Percentiles rank a stretch among this genome's conserved stretches.
These are phyloP conservation scores for Penicillium sp. DNA, from an alignment of 2,329 filamentous ascomycete genomes.

Conservation along the genomic window DNA sequence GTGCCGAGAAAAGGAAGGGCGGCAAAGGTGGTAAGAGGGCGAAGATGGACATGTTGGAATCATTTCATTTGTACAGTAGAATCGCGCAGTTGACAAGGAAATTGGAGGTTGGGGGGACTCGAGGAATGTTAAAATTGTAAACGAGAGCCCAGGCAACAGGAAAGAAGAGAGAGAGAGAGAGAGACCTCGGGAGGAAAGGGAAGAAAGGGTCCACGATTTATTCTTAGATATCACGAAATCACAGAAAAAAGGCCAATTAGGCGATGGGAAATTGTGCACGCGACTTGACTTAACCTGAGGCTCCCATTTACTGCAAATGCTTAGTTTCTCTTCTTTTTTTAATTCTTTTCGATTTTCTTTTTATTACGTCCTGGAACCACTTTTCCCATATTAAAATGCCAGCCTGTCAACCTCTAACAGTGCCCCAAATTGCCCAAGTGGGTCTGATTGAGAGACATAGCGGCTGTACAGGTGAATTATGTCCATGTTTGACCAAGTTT, in stretches of 20 bases:
- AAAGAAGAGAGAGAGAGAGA: not conserved
- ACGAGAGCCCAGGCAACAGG: not conserved
- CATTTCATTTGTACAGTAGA: conserved; percentile 22
- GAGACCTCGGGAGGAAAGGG: not conserved
- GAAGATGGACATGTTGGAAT: conserved; percentile 23
- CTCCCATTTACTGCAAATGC: not conserved
- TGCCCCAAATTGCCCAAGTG: not conserved
- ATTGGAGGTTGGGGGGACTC: not conserved
- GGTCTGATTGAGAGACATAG: not conserved
- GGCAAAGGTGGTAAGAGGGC: conserved; percentile 21
- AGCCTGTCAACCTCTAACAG: not conserved
- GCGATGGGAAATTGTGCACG: conserved; percentile 9
- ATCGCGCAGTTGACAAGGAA: not conserved
- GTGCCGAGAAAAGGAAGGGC: conserved; percentile 31
- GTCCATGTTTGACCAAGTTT: not conserved
- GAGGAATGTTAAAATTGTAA: not conserved
- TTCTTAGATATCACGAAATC: conserved; percentile 3
- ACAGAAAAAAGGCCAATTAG: conserved; percentile 7
- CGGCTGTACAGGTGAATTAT: not conserved
- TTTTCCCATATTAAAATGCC: not conserved
- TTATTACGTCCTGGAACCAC: not conserved
- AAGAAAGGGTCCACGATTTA: not conserved
- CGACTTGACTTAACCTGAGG: not conserved
- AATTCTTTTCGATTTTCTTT: not conserved
- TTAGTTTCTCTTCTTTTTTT: not conserved